phyloP scores from a whole-genome alignment of 345 rosid species.

The Linum trigynum region DNA sequence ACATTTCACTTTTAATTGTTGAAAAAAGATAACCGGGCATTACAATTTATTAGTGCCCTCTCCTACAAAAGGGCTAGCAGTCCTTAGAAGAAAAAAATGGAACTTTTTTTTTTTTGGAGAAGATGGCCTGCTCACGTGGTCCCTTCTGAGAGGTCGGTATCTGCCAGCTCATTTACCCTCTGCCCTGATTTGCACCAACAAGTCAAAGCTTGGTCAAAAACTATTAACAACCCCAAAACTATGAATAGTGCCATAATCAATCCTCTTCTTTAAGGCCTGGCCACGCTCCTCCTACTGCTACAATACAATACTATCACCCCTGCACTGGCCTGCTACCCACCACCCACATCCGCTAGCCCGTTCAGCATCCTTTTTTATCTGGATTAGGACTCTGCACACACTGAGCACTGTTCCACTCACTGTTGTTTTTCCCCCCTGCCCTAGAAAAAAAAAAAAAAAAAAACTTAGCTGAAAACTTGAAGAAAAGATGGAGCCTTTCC shows the following conservation, averaged over 20 bases:
- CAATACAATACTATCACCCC: not conserved
- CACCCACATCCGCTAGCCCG: not conserved
- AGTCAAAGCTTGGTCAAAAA: slow-evolving; percentile 23
- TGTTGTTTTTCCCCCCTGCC: too few species aligned
- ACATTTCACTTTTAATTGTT: not conserved
- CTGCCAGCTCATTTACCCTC: slow-evolving; percentile 22
- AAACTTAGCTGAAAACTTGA: slow-evolving; percentile 4
- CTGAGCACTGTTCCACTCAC: not conserved
- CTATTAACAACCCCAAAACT: slow-evolving; percentile 14
- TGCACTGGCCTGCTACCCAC: not conserved
- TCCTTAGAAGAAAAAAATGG: not conserved
- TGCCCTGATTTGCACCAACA: slow-evolving; percentile 8
- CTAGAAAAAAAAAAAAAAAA: not conserved
- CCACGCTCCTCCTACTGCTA: not conserved
- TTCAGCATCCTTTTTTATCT: not conserved
- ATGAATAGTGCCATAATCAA: not conserved
- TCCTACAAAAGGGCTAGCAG: not conserved
- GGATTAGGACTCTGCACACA: not conserved
- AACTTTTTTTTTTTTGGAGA: not conserved
- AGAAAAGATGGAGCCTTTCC: not conserved
- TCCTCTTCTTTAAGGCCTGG: not conserved
- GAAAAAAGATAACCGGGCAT: not conserved
- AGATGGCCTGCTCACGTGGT: slow-evolving; percentile 13
- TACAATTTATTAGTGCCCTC: not conserved
- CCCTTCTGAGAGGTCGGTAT: slow-evolving; percentile 19